Conservation (phyloP, 306 rosid species). For the Lotus japonicus region DNA sequence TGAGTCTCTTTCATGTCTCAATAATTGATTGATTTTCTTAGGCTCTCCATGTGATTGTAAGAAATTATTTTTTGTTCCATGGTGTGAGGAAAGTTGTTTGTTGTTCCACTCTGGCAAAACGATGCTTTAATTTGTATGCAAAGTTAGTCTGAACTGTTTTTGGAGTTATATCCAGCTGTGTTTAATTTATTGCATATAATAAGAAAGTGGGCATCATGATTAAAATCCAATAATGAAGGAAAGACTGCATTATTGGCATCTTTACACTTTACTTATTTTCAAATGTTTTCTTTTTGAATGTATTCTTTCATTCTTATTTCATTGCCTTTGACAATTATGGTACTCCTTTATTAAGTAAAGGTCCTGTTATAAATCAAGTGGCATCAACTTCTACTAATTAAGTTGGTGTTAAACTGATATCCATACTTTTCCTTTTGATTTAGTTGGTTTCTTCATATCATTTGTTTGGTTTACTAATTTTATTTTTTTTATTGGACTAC, state of each 20-base stretch:
- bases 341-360: background rate
- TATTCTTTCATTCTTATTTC: background rate
- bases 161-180: background rate
- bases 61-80: background rate
- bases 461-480: background rate
- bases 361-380: background rate
- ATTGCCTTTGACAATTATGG: no score
- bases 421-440: background rate
- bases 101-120: background rate
- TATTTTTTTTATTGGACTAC: background rate
- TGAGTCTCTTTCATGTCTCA: background rate
- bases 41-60: background rate
- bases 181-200: background rate
- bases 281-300: background rate
- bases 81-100: background rate
- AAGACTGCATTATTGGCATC: background rate
- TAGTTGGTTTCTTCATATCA: background rate
- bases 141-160: slow-evolving; percentile 9
- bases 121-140: background rate
- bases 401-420: background rate
- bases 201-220: background rate
- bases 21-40: background rate
- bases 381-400: background rate
- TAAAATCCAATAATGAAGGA: background rate
- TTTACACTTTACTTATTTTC: background rate